These are phyloP conservation scores for Suhomyces ambrosiae DNA, from an alignment of 1,139 yeast species.

Conservation along the genomic window DNA sequence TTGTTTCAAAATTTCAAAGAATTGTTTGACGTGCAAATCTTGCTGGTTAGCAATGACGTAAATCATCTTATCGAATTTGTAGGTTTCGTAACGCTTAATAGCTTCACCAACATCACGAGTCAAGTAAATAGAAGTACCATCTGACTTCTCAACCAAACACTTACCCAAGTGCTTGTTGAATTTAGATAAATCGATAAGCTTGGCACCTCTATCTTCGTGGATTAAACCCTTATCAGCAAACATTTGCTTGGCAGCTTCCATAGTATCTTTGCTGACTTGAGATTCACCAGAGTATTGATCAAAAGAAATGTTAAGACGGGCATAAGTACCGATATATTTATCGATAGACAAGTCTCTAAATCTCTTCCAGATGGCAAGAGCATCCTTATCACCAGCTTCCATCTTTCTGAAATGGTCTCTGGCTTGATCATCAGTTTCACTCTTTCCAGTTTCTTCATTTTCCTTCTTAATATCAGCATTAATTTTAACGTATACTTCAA, in stretches of 20 bases:
- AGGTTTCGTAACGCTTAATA: slow-evolving; percentile 79
- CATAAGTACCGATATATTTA: slow-evolving; percentile 84
- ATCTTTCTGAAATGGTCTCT: slow-evolving; percentile 84
- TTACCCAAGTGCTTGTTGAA: slow-evolving; percentile 93
- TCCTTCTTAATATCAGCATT: slow-evolving; percentile 79
- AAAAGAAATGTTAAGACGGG: slow-evolving; percentile 84
- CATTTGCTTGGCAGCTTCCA: slow-evolving; percentile 64
- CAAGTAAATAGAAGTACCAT: slow-evolving; percentile 91
- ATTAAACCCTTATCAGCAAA: slow-evolving; percentile 72
- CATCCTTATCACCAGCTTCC: slow-evolving; percentile 91
- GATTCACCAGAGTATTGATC: slow-evolving; percentile 96
- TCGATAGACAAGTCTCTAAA: slow-evolving; percentile 90
- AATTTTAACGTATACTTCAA: slow-evolving; percentile 88
- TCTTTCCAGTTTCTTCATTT: slow-evolving; percentile 47
- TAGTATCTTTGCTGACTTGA: slow-evolving; percentile 75
- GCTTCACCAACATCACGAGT: slow-evolving; percentile 99
- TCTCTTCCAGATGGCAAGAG: slow-evolving; percentile 78
- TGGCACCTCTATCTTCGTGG: slow-evolving; percentile 90
- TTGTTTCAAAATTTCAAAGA: slow-evolving; percentile 90
- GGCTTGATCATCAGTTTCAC: slow-evolving; percentile 79
- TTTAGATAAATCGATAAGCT: slow-evolving; percentile 80
- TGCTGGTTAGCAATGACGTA: slow-evolving; percentile 96
- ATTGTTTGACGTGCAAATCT: slow-evolving; percentile 91
- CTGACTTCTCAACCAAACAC: slow-evolving; percentile 89
- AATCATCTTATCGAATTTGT: slow-evolving; percentile 92